A percentile compares a stretch with the other conserved stretches of the same genome.
Conservation (phyloP, 23 red algal species). For the Gracilariopsis chorda region DNA sequence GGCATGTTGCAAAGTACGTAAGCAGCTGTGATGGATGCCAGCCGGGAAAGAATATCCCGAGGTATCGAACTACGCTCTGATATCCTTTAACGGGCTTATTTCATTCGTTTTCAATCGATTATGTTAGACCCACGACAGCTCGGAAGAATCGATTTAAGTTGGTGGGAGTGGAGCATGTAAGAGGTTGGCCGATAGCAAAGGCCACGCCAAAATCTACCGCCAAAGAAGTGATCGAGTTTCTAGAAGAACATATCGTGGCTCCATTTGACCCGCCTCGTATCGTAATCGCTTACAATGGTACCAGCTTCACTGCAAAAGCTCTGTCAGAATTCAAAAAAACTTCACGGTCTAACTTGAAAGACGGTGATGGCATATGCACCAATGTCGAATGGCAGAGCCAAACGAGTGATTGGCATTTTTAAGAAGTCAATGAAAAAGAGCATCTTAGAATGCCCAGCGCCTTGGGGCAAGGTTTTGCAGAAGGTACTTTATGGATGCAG, state of each 20-base stretch:
- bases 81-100: neutral
- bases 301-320: neutral
- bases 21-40: neutral
- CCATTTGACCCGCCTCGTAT: neutral
- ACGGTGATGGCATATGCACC: neutral
- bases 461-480: neutral
- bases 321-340: neutral
- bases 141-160: neutral
- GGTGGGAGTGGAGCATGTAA: neutral
- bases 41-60: neutral
- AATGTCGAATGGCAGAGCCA: neutral
- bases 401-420: neutral
- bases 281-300: neutral
- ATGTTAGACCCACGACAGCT: neutral
- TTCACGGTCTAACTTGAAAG: neutral
- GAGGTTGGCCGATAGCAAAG: conserved; percentile 6
- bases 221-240: neutral
- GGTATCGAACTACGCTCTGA: neutral
- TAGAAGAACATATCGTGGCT: neutral
- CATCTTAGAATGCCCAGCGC: neutral
- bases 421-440: neutral
- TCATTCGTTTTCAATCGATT: neutral
- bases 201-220: neutral
- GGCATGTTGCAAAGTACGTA: neutral
- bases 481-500: neutral